Percentiles rank a stretch among this genome's conserved stretches.
Evolutionary conservation across 1,139 yeast species (phyloP).

Genomic region (Kurtzmaniella quercitrusa): DNA sequence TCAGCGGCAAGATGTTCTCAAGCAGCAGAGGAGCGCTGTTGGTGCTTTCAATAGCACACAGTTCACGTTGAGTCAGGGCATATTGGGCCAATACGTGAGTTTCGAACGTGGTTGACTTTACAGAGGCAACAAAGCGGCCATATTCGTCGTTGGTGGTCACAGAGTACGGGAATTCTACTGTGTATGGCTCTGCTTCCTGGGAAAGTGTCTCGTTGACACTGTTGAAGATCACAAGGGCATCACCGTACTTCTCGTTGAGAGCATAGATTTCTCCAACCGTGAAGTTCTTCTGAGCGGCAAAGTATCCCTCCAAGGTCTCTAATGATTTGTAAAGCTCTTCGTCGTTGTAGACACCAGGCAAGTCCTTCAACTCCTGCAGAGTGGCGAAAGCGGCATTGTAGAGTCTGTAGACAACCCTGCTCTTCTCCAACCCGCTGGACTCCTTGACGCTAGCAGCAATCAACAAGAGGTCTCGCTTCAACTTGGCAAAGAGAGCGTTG

Average conservation of each 20-base stretch:
- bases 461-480: slow-evolving; percentile 65
- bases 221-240: slow-evolving; percentile 51
- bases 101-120: slow-evolving; percentile 29
- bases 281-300: slow-evolving; percentile 36
- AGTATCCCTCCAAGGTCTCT: slow-evolving; percentile 45
- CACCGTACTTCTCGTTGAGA: slow-evolving; percentile 39
- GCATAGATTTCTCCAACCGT: slow-evolving; percentile 50
- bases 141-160: slow-evolving; percentile 36
- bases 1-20: slow-evolving; percentile 44
- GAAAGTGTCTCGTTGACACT: slow-evolving; percentile 25
- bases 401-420: slow-evolving; percentile 46
- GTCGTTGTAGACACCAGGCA: slow-evolving; percentile 90
- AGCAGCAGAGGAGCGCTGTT: slow-evolving; percentile 39
- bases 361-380: slow-evolving; percentile 57
- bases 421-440: slow-evolving; percentile 19
- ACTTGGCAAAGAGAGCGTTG: slow-evolving; percentile 57
- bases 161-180: slow-evolving; percentile 33
- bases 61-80: slow-evolving; percentile 17
- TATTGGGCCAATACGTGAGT: slow-evolving; percentile 53
- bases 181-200: slow-evolving; percentile 15
- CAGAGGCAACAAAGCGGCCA: slow-evolving; percentile 19
- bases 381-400: slow-evolving; percentile 46
- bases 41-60: slow-evolving; percentile 44
- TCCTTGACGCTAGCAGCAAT: slow-evolving; percentile 28
- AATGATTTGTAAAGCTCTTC: slow-evolving; percentile 60